These are phyloP conservation scores for Zygoascus bituminiphila DNA, from an alignment of 805 yeast species.

Conservation along the genomic window DNA sequence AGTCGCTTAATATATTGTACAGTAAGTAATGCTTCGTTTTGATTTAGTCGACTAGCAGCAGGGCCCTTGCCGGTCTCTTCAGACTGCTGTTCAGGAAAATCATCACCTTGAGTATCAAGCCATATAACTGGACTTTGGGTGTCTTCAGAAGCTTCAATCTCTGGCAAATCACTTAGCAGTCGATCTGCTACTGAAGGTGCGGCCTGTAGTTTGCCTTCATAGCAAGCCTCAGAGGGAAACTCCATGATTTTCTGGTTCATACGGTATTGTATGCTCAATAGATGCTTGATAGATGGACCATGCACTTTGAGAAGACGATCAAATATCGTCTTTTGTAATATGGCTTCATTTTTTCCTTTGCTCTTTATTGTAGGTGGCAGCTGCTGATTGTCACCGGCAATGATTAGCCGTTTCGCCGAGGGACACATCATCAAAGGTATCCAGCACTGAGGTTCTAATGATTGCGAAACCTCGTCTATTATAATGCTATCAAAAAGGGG, in stretches of 20 bases:
- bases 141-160: constrained; percentile 43
- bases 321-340: constrained; percentile 62
- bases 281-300: constrained; percentile 41
- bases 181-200: constrained; percentile 47
- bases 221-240: constrained; percentile 63
- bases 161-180: constrained; percentile 47
- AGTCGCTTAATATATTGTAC: constrained; percentile 47
- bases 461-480: constrained; percentile 92
- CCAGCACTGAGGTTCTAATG: constrained; percentile 95
- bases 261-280: constrained; percentile 75
- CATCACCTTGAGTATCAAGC: constrained; percentile 93
- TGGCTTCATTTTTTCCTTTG: constrained; percentile 35
- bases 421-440: constrained; percentile 71
- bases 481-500: constrained; percentile 67
- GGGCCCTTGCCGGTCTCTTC: constrained; percentile 23
- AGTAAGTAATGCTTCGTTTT: constrained; percentile 63
- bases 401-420: constrained; percentile 48
- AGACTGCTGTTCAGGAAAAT: constrained; percentile 47
- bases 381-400: constrained; percentile 93
- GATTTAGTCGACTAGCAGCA: constrained; percentile 54
- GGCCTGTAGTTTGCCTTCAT: constrained; percentile 55
- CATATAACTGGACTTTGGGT: constrained; percentile 55
- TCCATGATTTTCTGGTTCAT: constrained; percentile 75
- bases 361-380: constrained; percentile 80
- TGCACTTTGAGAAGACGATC: constrained; percentile 58